Evolutionary conservation across 2,329 filamentous ascomycete genomes (phyloP).

Genomic region (Aspergillus sp.): DNA sequence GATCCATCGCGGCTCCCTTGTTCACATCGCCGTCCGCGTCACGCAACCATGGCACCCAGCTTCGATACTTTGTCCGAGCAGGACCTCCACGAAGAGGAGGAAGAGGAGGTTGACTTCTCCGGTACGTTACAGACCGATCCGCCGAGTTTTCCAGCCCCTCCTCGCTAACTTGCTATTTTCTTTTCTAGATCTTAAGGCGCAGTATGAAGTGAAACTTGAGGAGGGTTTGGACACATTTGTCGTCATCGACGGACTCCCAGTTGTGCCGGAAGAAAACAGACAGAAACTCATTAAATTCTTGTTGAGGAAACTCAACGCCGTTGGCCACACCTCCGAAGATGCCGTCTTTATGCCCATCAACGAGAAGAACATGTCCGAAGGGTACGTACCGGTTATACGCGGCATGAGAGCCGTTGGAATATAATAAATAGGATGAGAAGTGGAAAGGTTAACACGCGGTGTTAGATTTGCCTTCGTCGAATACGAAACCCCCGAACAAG

Average conservation of each 20-base stretch:
- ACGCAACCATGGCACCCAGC: conserved; percentile 79
- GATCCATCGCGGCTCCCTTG: conserved; percentile 18
- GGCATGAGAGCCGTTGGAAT: not conserved
- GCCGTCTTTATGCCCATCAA: conserved; percentile 91
- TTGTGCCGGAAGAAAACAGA: conserved; percentile 86
- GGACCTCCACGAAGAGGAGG: conserved; percentile 85
- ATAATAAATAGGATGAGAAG: not conserved
- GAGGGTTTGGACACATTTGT: conserved; percentile 96
- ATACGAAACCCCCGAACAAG: conserved; percentile 87
- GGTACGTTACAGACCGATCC: conserved; percentile 39
- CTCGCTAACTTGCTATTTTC: conserved; percentile 19
- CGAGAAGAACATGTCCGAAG: conserved; percentile 80
- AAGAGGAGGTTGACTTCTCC: conserved; percentile 92
- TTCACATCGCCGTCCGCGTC: conserved; percentile 24
- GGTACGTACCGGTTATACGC: conserved; percentile 55
- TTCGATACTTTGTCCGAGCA: conserved; percentile 92
- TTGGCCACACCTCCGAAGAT: conserved; percentile 83
- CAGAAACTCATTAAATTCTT: conserved; percentile 95
- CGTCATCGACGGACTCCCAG: conserved; percentile 88
- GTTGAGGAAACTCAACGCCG: conserved; percentile 84
- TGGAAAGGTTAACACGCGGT: conserved; percentile 16
- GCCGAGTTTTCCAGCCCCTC: conserved; percentile 27
- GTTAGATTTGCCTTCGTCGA: conserved; percentile 93
- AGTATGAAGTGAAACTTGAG: conserved; percentile 94
- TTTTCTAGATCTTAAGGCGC: conserved; percentile 73